phyloP scores from a whole-genome alignment of 257 asterid genomes.

The Solanum chiquidenum region DNA sequence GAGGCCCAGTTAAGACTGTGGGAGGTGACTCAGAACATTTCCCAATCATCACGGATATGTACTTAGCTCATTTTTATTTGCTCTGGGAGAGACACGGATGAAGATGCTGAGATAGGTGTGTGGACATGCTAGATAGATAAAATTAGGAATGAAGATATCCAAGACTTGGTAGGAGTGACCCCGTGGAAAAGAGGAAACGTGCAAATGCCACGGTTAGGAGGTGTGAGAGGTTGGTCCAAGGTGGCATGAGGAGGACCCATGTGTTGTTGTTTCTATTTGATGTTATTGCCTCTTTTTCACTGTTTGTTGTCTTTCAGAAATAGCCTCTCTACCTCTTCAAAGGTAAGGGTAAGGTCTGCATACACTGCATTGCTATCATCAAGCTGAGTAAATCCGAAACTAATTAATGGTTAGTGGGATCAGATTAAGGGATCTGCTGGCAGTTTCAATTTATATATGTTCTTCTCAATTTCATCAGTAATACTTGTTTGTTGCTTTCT shows the following conservation, averaged over 20 bases:
- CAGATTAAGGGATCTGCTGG: background rate
- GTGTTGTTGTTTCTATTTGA: background rate
- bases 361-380: background rate
- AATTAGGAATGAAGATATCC: background rate
- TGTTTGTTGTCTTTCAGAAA: background rate
- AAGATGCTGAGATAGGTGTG: background rate
- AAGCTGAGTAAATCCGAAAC: background rate
- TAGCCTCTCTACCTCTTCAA: background rate
- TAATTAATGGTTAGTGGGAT: background rate
- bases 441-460: background rate
- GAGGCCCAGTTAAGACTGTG: background rate
- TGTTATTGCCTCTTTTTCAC: background rate
- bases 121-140: background rate
- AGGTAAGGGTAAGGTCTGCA: background rate
- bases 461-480: background rate
- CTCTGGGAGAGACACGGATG: background rate
- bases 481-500: background rate
- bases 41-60: background rate
- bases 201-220: background rate
- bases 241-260: background rate
- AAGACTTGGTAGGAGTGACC: background rate
- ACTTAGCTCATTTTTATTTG: background rate
- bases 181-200: background rate
- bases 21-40: background rate
- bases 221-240: background rate